These are phyloP conservation scores for Biancaea sappan DNA, from an alignment of 306 rosid genomes.

Conservation along the genomic window DNA sequence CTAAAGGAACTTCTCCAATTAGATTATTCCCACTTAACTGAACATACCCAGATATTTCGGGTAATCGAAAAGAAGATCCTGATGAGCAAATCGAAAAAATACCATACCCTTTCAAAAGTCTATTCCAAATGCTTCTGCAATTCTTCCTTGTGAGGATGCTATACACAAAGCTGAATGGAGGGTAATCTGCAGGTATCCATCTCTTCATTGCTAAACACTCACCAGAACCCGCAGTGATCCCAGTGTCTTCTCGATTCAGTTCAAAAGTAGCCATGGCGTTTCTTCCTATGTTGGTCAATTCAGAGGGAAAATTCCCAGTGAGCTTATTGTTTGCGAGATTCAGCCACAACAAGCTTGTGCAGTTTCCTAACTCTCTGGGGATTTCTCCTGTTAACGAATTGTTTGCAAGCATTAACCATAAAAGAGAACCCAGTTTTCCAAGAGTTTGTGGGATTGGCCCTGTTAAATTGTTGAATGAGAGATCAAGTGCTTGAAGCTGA, in stretches of 20 bases:
- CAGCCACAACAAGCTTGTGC: conserved; percentile 84
- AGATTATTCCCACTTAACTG: conserved; percentile 74
- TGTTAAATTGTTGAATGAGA: conserved; percentile 61
- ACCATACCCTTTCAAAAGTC: conserved; percentile 68
- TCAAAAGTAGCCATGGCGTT: conserved; percentile 62
- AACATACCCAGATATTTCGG: conserved; percentile 69
- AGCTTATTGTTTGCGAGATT: conserved; percentile 84
- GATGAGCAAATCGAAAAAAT: conserved; percentile 57
- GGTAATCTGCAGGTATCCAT: conserved; percentile 94
- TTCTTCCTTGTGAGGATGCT: conserved; percentile 73
- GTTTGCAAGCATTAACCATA: conserved; percentile 86
- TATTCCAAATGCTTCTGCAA: conserved; percentile 79
- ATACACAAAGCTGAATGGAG: conserved; percentile 81
- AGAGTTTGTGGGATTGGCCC: conserved; percentile 72
- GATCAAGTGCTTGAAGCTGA: conserved; percentile 66
- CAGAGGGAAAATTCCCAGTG: conserved; percentile 62
- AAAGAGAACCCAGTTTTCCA: conserved; percentile 69
- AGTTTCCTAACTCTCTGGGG: conserved; percentile 76
- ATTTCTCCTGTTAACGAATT: conserved; percentile 66
- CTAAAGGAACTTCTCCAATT: conserved; percentile 68
- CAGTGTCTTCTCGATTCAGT: conserved; percentile 23
- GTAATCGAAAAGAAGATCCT: conserved; percentile 41
- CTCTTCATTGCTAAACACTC: conserved; percentile 81
- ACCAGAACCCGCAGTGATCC: conserved; percentile 58
- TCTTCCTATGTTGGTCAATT: conserved; percentile 63